These are phyloP conservation scores for Bruguiera sexangula DNA, from an alignment of 345 rosid species.

Conservation along the genomic window DNA sequence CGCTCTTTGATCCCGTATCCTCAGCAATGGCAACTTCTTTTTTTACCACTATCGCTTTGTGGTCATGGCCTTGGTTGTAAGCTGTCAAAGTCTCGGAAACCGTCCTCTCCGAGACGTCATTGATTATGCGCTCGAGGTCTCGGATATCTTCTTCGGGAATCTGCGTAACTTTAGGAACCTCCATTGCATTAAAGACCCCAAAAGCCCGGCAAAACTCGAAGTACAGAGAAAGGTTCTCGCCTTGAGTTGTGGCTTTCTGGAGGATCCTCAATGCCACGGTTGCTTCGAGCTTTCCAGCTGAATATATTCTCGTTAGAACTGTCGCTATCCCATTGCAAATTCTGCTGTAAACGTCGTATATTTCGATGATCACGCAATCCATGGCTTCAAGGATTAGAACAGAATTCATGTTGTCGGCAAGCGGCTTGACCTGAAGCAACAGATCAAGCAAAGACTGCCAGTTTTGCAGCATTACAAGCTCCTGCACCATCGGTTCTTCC, in stretches of 20 bases:
- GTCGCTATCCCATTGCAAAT: conserved; percentile 51
- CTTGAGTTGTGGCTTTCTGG: conserved; percentile 47
- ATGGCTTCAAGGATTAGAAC: conserved; percentile 61
- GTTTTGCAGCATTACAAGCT: conserved; percentile 44
- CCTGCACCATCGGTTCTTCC: conserved; percentile 32
- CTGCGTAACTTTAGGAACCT: conserved; percentile 37
- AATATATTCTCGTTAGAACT: conserved; percentile 37
- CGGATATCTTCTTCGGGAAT: conserved; percentile 47
- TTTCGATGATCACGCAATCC: conserved; percentile 64
- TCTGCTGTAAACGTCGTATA: conserved; percentile 51
- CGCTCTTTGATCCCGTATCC: not conserved
- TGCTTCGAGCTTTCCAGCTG: conserved; percentile 43
- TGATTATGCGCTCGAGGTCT: conserved; percentile 45
- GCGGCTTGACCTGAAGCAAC: conserved; percentile 61
- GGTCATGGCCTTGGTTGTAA: not conserved
- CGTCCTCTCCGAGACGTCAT: conserved; percentile 19
- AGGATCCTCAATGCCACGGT: conserved; percentile 49
- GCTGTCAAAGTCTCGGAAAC: too few relatives aligned
- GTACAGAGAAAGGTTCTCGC: conserved; percentile 37
- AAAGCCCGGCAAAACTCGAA: conserved; percentile 50
- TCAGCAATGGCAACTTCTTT: conserved; percentile 6
- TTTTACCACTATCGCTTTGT: conserved; percentile 20
- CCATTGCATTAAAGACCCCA: conserved; percentile 52
- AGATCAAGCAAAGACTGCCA: conserved; percentile 54
- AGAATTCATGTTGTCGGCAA: conserved; percentile 38